These are phyloP conservation scores for Metschnikowia matae DNA, from an alignment of 805 yeast genomes.

Conservation along the genomic window DNA sequence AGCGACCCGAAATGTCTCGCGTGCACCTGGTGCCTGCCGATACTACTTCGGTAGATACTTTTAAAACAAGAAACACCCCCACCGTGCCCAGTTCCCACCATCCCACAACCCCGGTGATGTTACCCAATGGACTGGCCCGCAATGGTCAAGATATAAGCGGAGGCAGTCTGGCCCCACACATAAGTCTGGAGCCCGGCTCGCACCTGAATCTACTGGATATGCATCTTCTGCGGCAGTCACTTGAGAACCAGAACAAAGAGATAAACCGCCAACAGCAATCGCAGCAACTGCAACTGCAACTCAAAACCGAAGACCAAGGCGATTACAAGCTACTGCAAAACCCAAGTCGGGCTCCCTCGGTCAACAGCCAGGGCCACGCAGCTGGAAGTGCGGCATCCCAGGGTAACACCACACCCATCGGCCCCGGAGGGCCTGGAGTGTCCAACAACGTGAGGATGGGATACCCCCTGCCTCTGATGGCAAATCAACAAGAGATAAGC, in stretches of 20 bases:
- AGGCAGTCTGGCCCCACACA: not conserved
- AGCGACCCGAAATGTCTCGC: conserved; percentile 2
- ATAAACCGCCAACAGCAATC: conserved; percentile 3
- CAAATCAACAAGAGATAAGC: conserved; percentile 15
- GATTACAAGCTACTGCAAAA: not conserved
- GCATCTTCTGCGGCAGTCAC: not conserved
- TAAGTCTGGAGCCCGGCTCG: not conserved
- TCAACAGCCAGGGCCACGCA: not conserved
- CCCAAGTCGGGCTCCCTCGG: not conserved
- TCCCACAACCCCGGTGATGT: conserved; percentile 9
- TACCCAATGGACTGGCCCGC: not conserved
- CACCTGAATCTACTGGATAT: not conserved
- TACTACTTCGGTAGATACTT: not conserved
- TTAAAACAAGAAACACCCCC: not conserved
- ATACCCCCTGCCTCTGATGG: not conserved
- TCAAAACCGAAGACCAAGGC: conserved; percentile 5
- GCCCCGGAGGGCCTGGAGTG: not conserved
- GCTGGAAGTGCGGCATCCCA: not conserved
- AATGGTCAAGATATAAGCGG: not conserved
- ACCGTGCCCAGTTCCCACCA: conserved; percentile 8
- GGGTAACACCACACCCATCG: not conserved
- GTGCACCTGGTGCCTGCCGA: conserved; percentile 2
- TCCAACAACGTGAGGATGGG: conserved; percentile 1
- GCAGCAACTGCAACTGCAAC: not conserved
- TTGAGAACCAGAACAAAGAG: conserved; percentile 4